Conservation (phyloP, 208 protist genomes). For the Crithidia fasciculata region DNA sequence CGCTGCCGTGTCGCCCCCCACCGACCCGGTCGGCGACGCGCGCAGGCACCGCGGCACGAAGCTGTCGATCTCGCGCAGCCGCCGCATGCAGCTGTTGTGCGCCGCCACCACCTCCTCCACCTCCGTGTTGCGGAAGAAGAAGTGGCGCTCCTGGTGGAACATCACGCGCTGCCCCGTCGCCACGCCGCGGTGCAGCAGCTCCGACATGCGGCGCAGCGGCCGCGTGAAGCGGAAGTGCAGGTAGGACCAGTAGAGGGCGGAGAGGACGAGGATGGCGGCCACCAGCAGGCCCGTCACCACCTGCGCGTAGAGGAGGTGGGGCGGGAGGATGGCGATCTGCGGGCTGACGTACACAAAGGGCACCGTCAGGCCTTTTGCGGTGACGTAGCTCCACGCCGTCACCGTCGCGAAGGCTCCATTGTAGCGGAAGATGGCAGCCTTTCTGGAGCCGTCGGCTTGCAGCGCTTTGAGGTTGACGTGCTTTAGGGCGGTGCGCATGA, state of each 20-base stretch:
- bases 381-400: constrained; percentile 2
- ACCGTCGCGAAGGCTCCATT: neutral
- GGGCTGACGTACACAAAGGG: neutral
- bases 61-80: constrained; percentile 21
- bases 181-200: constrained; percentile 4
- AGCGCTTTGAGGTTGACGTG: constrained; percentile 13
- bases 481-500: constrained; percentile 27
- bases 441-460: neutral
- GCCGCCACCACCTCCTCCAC: constrained; percentile 12
- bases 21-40: neutral
- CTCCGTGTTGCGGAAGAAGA: constrained; percentile 10
- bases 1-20: neutral
- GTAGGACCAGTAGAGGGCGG: neutral
- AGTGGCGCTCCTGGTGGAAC: neutral
- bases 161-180: neutral
- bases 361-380: neutral
- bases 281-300: neutral
- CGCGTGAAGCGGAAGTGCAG: neutral
- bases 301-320: neutral
- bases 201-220: neutral
- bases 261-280: neutral
- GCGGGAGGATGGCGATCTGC: neutral
- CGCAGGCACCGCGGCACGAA: constrained; percentile 12
- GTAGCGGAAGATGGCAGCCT: neutral
- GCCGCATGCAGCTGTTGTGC: constrained; percentile 19